Conservation (phyloP, 208 protist species). For the Leishmania turanica region DNA sequence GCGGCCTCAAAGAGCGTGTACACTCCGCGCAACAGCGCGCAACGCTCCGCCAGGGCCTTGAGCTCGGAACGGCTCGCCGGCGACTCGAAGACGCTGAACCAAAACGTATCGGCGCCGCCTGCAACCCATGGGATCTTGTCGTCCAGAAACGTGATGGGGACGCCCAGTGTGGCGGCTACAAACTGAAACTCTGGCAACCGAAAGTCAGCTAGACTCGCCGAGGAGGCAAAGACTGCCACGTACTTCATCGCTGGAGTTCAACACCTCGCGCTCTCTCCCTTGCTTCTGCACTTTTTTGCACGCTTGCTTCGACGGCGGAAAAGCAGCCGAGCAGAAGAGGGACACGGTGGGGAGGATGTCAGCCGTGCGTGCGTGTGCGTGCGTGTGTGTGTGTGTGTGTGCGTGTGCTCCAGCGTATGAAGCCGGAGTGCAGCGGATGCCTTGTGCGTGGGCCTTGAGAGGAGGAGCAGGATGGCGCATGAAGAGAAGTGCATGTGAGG, state of each 20-base stretch:
- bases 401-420: not conserved
- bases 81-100: slow-evolving; percentile 51
- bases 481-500: not conserved
- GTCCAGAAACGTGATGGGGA: slow-evolving; percentile 36
- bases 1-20: slow-evolving; percentile 56
- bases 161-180: slow-evolving; percentile 41
- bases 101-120: slow-evolving; percentile 22
- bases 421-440: not conserved
- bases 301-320: not conserved
- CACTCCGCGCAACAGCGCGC: slow-evolving; percentile 51
- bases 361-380: not conserved
- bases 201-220: slow-evolving; percentile 52
- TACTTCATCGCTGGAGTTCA: slow-evolving; percentile 32
- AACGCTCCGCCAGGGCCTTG: slow-evolving; percentile 35
- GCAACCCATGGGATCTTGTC: slow-evolving; percentile 32
- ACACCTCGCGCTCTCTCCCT: not conserved
- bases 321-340: not conserved
- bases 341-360: not conserved
- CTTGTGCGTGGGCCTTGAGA: not conserved
- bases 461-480: not conserved
- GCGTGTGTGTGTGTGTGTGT: not conserved
- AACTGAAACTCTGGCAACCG: slow-evolving; percentile 56
- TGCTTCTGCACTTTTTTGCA: not conserved
- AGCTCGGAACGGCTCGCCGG: slow-evolving; percentile 21
- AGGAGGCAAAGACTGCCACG: slow-evolving; percentile 75